These are phyloP conservation scores for Gaultheria prostrata DNA, from an alignment of 148 eudicot species.

Conservation along the genomic window DNA sequence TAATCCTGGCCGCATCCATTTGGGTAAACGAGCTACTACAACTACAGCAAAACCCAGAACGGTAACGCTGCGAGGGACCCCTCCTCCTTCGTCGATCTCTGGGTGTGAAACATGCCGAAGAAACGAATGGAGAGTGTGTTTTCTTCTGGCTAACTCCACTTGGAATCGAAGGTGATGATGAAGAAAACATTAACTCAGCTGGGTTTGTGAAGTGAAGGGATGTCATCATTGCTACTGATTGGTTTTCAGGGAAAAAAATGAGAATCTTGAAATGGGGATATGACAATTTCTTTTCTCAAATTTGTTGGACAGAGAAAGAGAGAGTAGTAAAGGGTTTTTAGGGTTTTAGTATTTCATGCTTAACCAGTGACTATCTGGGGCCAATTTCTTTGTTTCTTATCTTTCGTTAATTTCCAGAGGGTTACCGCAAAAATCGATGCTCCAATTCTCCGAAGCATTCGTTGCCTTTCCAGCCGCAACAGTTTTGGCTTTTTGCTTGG, in stretches of 20 bases:
- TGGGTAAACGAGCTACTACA: constrained; percentile 44
- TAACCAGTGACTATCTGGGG: too few species aligned
- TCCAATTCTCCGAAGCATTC: neutral
- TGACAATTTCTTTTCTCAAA: neutral
- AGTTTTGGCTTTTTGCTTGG: neutral
- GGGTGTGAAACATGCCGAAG: constrained; percentile 28
- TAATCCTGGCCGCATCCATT: constrained; percentile 76
- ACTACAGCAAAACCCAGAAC: constrained; percentile 25
- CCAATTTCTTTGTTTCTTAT: neutral
- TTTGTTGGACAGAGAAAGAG: neutral
- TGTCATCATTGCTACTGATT: constrained; percentile 26
- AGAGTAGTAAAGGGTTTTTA: neutral
- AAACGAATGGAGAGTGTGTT: constrained; percentile 28
- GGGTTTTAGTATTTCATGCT: constrained; percentile 7
- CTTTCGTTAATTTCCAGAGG: neutral
- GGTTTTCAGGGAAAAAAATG: constrained; percentile 6
- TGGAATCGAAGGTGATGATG: constrained; percentile 27
- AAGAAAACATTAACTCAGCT: constrained; percentile 26
- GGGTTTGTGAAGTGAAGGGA: constrained; percentile 31
- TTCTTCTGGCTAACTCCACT: constrained; percentile 34
- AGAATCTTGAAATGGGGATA: neutral
- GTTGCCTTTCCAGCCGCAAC: neutral
- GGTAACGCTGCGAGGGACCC: constrained; percentile 26
- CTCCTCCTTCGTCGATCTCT: constrained; percentile 20
- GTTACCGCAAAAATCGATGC: neutral